Evolutionary conservation across 495 filamentous ascomycete species (phyloP).

Genomic region (Penicillium chermesinum): DNA sequence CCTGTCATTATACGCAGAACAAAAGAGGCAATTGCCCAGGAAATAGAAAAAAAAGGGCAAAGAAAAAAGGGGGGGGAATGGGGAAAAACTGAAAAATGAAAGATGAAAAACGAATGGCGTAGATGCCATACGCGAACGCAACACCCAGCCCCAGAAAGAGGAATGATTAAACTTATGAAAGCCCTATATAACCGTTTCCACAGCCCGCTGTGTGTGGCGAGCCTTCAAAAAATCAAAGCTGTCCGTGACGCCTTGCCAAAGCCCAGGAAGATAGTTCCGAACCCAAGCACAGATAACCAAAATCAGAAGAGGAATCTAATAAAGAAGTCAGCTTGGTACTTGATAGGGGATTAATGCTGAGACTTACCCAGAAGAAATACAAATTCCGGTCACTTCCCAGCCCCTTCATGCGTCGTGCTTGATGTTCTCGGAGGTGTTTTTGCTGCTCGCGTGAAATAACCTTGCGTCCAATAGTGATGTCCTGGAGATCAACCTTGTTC

Average conservation of each 20-base stretch:
- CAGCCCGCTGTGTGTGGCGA: constrained; percentile 39
- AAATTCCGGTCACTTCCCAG: constrained; percentile 71
- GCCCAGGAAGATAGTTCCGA: constrained; percentile 52
- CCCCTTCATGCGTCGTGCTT: constrained; percentile 69
- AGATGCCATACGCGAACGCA: constrained; percentile 22
- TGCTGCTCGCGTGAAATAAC: constrained; percentile 65
- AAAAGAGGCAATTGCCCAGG: constrained; percentile 17
- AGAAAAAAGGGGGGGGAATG: too few relatives aligned
- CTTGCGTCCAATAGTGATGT: constrained; percentile 43
- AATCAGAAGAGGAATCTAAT: constrained; percentile 47
- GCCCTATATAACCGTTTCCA: constrained; percentile 32
- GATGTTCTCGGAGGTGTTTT: constrained; percentile 63
- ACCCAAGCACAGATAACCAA: constrained; percentile 61
- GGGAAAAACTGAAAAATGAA: too few relatives aligned
- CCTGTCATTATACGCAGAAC: constrained; percentile 37
- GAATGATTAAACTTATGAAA: constrained; percentile 11
- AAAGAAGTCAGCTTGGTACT: constrained; percentile 16
- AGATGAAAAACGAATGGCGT: too few relatives aligned
- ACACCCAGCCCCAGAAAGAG: constrained; percentile 17
- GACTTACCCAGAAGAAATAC: constrained; percentile 73
- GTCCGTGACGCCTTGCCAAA: constrained; percentile 44
- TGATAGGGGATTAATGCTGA: neutral
- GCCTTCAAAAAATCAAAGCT: constrained; percentile 42
- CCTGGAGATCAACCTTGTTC: constrained; percentile 34
- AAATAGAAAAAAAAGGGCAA: neutral